phyloP scores from a whole-genome alignment of 805 yeast genomes.

The Komagataella kurtzmanii region DNA sequence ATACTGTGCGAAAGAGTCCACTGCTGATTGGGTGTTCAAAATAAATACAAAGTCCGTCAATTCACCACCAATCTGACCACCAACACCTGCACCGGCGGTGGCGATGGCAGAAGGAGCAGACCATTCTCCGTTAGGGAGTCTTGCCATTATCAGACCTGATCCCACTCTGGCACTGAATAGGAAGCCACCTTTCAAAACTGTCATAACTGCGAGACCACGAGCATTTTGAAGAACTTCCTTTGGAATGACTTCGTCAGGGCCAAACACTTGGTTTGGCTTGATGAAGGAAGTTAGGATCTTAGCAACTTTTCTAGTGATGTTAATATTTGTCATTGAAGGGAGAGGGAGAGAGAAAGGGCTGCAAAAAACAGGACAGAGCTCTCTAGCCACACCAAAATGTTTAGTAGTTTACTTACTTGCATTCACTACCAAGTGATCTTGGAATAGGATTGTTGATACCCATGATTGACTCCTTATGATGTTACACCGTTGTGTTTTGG shows the following conservation, averaged over 20 bases:
- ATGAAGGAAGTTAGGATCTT: constrained; percentile 79
- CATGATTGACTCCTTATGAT: constrained; percentile 20
- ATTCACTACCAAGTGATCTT: constrained; percentile 74
- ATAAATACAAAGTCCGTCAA: constrained; percentile 93
- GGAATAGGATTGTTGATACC: constrained; percentile 94
- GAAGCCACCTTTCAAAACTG: constrained; percentile 96
- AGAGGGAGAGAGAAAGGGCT: constrained; percentile 2
- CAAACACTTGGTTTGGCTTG: constrained; percentile 88
- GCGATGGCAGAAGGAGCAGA: constrained; percentile 93
- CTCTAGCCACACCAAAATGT: background rate
- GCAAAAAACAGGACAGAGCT: background rate
- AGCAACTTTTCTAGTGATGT: constrained; percentile 65
- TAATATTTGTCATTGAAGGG: background rate
- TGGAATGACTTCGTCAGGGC: constrained; percentile 84
- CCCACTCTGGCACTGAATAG: constrained; percentile 96
- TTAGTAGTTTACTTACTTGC: constrained; percentile 45
- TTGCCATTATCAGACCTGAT: constrained; percentile 87
- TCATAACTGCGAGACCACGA: constrained; percentile 81
- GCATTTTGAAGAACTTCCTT: constrained; percentile 80
- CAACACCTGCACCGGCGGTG: constrained; percentile 98
- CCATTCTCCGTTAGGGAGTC: constrained; percentile 93
- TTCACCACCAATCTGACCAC: constrained; percentile 96
- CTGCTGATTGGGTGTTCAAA: constrained; percentile 77
- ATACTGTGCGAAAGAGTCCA: constrained; percentile 82
- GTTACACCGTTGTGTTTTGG: background rate